These are phyloP conservation scores for Maudiozyma barnettii DNA, from an alignment of 805 yeast genomes.

Conservation along the genomic window DNA sequence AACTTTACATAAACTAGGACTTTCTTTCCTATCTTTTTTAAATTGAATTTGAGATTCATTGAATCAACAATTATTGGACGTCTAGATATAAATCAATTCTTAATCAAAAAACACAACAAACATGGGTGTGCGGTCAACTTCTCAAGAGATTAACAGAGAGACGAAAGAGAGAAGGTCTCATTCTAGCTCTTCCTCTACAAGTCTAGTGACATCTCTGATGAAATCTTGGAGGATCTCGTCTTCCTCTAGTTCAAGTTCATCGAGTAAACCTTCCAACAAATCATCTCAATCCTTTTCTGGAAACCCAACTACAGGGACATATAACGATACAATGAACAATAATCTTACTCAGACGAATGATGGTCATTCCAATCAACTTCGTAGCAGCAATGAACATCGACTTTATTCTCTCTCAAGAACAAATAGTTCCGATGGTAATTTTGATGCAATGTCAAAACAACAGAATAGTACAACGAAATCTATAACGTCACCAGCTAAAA, in stretches of 20 bases:
- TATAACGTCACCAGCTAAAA: constrained; percentile 7
- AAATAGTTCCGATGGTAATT: constrained; percentile 14
- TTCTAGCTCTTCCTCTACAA: constrained; percentile 7
- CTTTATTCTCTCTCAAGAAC: neutral
- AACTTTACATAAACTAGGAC: too few relatives aligned
- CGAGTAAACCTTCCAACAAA: neutral
- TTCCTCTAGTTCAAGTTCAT: neutral
- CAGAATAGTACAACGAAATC: constrained; percentile 12
- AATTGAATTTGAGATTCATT: too few relatives aligned
- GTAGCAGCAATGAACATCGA: constrained; percentile 1
- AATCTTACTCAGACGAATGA: neutral
- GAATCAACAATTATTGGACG: too few relatives aligned
- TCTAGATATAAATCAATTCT: too few relatives aligned
- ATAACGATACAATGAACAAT: neutral
- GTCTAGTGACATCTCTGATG: constrained; percentile 21
- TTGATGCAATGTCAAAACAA: constrained; percentile 24
- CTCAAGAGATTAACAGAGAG: constrained; percentile 14
- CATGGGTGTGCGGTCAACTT: constrained; percentile 23
- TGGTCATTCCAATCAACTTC: neutral
- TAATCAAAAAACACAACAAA: neutral
- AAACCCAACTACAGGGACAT: neutral
- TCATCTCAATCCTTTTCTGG: constrained; percentile 2
- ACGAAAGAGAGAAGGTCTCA: constrained; percentile 9
- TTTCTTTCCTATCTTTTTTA: too few relatives aligned
- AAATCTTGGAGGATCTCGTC: constrained; percentile 25